Evolutionary conservation across 2,329 filamentous ascomycete genomes (phyloP).

Genomic region (Talaromyces sp.): DNA sequence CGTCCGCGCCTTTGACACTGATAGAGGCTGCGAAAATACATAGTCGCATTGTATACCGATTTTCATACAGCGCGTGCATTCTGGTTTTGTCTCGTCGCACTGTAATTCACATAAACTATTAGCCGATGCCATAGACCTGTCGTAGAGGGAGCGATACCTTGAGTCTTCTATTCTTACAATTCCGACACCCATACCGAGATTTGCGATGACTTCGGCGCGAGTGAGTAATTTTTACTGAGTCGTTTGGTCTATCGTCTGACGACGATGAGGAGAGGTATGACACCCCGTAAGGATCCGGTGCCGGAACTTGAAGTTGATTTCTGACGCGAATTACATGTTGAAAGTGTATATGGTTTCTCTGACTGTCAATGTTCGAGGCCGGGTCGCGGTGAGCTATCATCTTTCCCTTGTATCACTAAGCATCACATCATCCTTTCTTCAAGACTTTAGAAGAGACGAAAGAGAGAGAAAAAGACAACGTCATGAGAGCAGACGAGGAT

Average conservation of each 20-base stretch:
- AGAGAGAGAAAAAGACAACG: not conserved
- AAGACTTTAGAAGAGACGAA: not conserved
- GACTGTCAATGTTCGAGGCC: not conserved
- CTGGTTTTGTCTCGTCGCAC: conserved; percentile 21
- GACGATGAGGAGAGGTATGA: not conserved
- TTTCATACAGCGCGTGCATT: conserved; percentile 18
- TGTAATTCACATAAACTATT: not conserved
- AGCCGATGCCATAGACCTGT: not conserved
- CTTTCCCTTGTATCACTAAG: not conserved
- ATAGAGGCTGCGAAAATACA: not conserved
- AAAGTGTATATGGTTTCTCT: not conserved
- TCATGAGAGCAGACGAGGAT: not conserved
- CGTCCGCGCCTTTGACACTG: not conserved
- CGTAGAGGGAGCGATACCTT: conserved; percentile 9
- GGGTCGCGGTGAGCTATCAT: not conserved
- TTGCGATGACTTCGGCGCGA: conserved; percentile 19
- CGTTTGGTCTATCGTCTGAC: not conserved
- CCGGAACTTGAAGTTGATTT: too few relatives aligned
- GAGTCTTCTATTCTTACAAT: conserved; percentile 20
- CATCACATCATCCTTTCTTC: not conserved
- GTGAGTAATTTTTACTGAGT: not conserved
- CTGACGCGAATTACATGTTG: conserved; percentile 1
- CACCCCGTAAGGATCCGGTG: too few relatives aligned
- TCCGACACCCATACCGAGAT: conserved; percentile 20
- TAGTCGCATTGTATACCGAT: conserved; percentile 20